Conservation (phyloP, 805 yeast genomes). For the Myxozyma neotropica region DNA sequence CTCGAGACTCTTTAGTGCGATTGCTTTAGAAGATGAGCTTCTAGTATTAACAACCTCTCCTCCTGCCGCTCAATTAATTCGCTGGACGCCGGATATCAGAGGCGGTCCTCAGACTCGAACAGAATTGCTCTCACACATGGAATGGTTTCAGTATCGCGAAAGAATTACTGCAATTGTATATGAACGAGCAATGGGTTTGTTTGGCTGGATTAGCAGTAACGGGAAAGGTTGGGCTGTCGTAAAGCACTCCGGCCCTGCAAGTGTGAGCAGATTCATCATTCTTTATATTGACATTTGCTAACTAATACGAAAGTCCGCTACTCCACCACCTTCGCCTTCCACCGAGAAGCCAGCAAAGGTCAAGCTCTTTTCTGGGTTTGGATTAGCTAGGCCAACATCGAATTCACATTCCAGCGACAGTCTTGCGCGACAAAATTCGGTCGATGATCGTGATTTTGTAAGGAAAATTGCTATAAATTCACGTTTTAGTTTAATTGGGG, state of each 20-base stretch:
- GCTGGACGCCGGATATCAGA: conserved; percentile 29
- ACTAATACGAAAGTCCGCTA: not conserved
- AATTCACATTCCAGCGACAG: not conserved
- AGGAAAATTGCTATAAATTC: conserved; percentile 46
- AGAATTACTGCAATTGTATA: conserved; percentile 31
- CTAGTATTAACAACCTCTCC: conserved; percentile 30
- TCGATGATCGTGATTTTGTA: conserved; percentile 25
- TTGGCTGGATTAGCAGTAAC: conserved; percentile 37
- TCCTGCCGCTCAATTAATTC: conserved; percentile 33
- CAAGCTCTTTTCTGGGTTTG: conserved; percentile 22
- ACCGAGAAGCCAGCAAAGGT: conserved; percentile 17
- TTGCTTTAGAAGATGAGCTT: conserved; percentile 33
- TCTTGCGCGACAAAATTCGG: conserved; percentile 1
- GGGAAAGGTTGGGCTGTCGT: conserved; percentile 39
- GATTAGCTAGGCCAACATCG: conserved; percentile 3
- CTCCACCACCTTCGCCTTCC: conserved; percentile 12
- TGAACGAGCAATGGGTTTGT: conserved; percentile 42
- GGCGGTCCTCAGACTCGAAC: conserved; percentile 34
- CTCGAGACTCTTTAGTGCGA: conserved; percentile 16
- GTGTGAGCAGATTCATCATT: not conserved
- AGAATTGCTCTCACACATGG: conserved; percentile 35
- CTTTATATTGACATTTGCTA: not conserved
- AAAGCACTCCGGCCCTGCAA: not conserved
- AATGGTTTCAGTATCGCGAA: conserved; percentile 35
- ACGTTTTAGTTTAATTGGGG: conserved; percentile 47